Evolutionary conservation across 345 rosid species (phyloP), one percentile per base, ranked within the genome.

Genomic region (Ceriops tagal): DNA sequence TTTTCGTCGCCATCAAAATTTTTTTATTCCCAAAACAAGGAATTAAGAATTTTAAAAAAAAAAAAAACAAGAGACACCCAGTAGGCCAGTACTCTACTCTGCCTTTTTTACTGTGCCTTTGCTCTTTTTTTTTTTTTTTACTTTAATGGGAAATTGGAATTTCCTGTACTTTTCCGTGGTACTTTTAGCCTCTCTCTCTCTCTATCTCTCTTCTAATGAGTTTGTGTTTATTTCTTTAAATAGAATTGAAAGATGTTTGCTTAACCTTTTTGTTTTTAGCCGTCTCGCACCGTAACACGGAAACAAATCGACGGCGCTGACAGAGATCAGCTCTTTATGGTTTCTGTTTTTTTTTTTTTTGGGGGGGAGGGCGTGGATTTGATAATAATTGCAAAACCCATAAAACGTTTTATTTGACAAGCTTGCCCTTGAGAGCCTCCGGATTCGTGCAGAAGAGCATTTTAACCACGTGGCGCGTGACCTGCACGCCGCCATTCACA

Each of bases 151-250:
- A 27, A 5, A 28, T 28, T 11, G 39, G 75, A 60, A 51, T 59
- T 65, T 34, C 43, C 4, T 56, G 77, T 73, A 73, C 72, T 28
- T 60, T 46, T 73, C 77, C 68, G 77, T 73, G 68, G 77, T 73
- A 62, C 77, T 68, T 24, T 56, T 22, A 46, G 11, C 53, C 58
- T 67, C 56, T 62, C 31, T 11, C 16, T 8, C 56, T 62, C 19
- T 11, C 16, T 8, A 3, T 28, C 56, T 62, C 31, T 11, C 5
- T 8, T 55, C 22, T 22, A 8, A 10, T 19, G 13, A 26, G 15
- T 22, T 55, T 3, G 30, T 2, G 46, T 8, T 5, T 3, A 2
- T 15, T 15, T 8, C 19, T 8, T 6, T 1, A 28, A 39, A 28
- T 5, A 4, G 28, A 39, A 39, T 39, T 10, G 47, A 39, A 2